Evolutionary conservation across 352 stramenopile species (phyloP), one percentile per base, ranked within the genome.

Genomic region (Pythium volutum): DNA sequence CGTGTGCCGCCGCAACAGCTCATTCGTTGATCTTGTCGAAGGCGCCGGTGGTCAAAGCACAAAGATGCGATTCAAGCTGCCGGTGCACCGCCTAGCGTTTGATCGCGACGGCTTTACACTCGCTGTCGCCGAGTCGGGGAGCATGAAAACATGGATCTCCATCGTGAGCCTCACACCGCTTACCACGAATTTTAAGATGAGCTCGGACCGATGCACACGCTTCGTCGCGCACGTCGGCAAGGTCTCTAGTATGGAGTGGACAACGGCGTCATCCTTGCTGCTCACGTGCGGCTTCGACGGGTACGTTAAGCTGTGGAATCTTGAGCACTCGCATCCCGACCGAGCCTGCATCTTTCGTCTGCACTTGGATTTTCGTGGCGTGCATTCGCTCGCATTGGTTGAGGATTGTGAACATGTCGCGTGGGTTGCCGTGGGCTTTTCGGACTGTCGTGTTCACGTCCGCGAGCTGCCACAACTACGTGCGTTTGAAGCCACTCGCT

Each of bases 291-390:
- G 81, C 5, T 54, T 66, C 20, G 81, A 90, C 42, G 81, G 81
- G 9, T 90, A 88, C 63, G 61, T 88, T 26, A 86, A 84, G 49
- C n/a, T 88, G 18, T 90, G 81, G 81, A 74, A 87, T 39, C 46
- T 78, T 16, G 55, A 59, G 23, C 25, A 29, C 25, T 9, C 45
- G 20, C 3, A 11, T 36, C 2, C 51, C 25, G 26, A 55, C 2
- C 34, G 27, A 2, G n/a, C 41, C 12, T 76, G 69, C n/a, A 55
- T 71, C 23, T 77, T 62, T 55, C 75, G 48, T 22, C 48, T 84
- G 18, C 73, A 90, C 59, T 26, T 86, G 11, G 78, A 87, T 39
- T 27, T 59, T 22, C 65, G 69, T n/a, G 81, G 76, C 8, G 58
- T 87, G 27, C 67, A 80, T 39, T 74, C 62, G 8, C 71, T 81